A percentile compares a stretch with the other conserved stretches of the same genome.
Conservation (phyloP, 371 early-diverging fungal species). For the Dinochytrium kinnereticum region DNA sequence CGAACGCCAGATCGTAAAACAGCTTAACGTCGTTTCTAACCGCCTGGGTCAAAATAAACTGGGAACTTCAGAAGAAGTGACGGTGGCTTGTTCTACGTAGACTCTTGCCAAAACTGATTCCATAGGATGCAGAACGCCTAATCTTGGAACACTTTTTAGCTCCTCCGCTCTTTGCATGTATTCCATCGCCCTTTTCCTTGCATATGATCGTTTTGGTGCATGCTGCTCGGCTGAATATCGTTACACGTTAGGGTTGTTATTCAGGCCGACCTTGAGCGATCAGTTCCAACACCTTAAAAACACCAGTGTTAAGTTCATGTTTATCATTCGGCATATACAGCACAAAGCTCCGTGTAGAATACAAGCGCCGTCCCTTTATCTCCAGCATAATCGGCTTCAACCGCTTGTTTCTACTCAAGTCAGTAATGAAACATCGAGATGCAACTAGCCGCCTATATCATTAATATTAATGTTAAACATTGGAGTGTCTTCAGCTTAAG, state of each 20-base stretch:
- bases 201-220: not conserved
- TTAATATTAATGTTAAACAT: too few species aligned
- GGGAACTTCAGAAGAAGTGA: too few species aligned
- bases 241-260: not conserved
- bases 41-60: constrained; percentile 5
- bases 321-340: not conserved
- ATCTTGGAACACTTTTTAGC: not conserved
- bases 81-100: too few species aligned
- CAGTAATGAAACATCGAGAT: too few species aligned
- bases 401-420: not conserved
- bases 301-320: not conserved
- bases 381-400: not conserved
- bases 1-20: not conserved
- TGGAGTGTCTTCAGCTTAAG: too few species aligned
- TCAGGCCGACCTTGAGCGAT: not conserved
- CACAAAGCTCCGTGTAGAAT: not conserved
- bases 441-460: too few species aligned
- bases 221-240: not conserved
- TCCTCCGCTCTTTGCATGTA: not conserved
- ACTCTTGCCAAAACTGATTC: too few species aligned
- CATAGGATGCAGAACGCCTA: too few species aligned
- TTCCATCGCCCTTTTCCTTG: not conserved
- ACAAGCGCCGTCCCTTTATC: not conserved
- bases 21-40: not conserved
- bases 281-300: not conserved